These are phyloP conservation scores for Paratinospora sagittata DNA, from an alignment of 164 flowering plant genomes.

Conservation along the genomic window DNA sequence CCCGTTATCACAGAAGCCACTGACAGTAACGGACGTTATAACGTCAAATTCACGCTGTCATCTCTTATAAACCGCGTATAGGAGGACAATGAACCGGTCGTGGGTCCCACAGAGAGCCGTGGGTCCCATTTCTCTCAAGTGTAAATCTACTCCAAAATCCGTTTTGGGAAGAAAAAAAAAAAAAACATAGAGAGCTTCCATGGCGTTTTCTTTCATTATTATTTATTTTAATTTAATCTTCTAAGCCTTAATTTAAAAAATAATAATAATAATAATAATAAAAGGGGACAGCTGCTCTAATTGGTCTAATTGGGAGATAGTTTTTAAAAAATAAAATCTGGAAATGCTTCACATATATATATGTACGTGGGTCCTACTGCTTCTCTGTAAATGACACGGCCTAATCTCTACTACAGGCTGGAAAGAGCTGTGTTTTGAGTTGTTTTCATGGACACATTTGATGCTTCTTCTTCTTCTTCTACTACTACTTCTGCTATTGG, in stretches of 20 bases:
- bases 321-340: not conserved
- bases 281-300: slow-evolving; percentile 9
- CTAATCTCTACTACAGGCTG: slow-evolving; percentile 70
- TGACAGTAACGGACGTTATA: not conserved
- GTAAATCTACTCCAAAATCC: not conserved
- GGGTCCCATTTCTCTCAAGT: slow-evolving; percentile 20
- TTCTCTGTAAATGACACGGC: slow-evolving; percentile 48
- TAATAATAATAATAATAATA: not conserved
- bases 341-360: not conserved
- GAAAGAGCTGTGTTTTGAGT: slow-evolving; percentile 40
- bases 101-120: slow-evolving; percentile 11
- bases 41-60: slow-evolving; percentile 6
- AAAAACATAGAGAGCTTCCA: slow-evolving; percentile 23
- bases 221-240: slow-evolving; percentile 11
- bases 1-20: not conserved
- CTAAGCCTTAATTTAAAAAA: not conserved
- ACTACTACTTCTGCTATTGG: not conserved
- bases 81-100: slow-evolving; percentile 8
- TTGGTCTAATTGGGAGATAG: slow-evolving; percentile 9
- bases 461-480: slow-evolving; percentile 5
- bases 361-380: slow-evolving; percentile 38
- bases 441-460: slow-evolving; percentile 20
- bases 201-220: slow-evolving; percentile 22
- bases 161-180: not conserved
- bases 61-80: slow-evolving; percentile 31